Base-by-base conservation (phyloP, 2,329 filamentous ascomycete species). In the Neonectria coccinea region DNA sequence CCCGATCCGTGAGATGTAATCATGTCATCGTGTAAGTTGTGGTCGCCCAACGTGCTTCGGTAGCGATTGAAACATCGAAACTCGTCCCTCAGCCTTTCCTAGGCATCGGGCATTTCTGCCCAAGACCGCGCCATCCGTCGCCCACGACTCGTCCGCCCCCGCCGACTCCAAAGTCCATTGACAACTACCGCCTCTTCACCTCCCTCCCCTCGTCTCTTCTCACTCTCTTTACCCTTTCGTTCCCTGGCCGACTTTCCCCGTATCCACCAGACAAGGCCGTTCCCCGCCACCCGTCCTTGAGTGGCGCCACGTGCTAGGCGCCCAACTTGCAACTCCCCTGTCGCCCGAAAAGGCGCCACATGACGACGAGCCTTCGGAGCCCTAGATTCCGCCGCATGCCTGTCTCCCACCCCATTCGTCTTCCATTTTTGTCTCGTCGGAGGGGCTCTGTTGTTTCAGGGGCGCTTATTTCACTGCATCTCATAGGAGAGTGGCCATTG, bases 221-320 rank as follows among this genome's bases (percentile, higher is more conserved):
- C 44, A 44, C 42, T 53, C 48, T 50, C 50, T 47, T 59, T 52
- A 29, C 52, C 29, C 55, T 52, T 55, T 18, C 62, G 61, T 56
- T 59, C 55, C 62, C 59, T 62, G 63, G 60, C 64, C 65, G 65
- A 62, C 56, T 71, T 64, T 66, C 67, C 64, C 66, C 63, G 59
- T 66, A 63, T 64, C 59, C 59, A 66, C 65, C 60, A 52, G 57
- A 64, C 60, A 58, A 61, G 45, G 54, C 57, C 52, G 5, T 60
- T 67, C 70, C 70, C 71, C 71, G 66, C 71, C 67, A 68, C 70
- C 59, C 53, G 61, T 52, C 65, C 71, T 68, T 64, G 57, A 73
- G 72, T 73, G 71, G 71, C 71, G 71, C 71, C 71, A 73, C 71
- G 71, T 73, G 70, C 71, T 64, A 54, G 57, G 59, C 67, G 64